A percentile compares a stretch with the other conserved stretches of the same genome.
Evolutionary conservation across 495 filamentous ascomycete genomes (phyloP).

Genomic region (Aspergillus hancockii): DNA sequence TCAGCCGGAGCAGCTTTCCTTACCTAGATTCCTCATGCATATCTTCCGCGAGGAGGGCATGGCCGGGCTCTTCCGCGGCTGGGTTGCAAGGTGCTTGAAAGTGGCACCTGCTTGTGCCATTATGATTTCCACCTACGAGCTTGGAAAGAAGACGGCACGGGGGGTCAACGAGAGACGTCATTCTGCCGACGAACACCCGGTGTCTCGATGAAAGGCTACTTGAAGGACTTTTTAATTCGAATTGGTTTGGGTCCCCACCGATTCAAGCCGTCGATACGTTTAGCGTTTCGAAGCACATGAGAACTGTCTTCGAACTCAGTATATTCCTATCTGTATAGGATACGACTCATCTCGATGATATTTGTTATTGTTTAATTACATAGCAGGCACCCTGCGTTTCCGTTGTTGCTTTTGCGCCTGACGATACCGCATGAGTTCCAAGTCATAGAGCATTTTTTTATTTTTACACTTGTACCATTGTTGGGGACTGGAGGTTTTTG

Average conservation of each 20-base stretch:
- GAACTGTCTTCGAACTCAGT: neutral
- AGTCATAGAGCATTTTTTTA: conserved; percentile 28
- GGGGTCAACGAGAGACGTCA: conserved; percentile 69
- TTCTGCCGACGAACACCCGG: conserved; percentile 19
- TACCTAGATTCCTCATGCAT: conserved; percentile 79
- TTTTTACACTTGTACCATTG: conserved; percentile 12
- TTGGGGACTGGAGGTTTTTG: neutral
- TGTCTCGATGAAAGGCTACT: conserved; percentile 1
- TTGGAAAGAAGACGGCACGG: conserved; percentile 86
- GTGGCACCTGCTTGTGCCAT: conserved; percentile 98
- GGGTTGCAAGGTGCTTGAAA: conserved; percentile 87
- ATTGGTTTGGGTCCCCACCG: neutral
- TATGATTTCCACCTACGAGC: conserved; percentile 97
- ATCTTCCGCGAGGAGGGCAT: conserved; percentile 85
- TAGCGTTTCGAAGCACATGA: neutral
- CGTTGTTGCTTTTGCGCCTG: conserved; percentile 8
- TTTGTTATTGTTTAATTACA: conserved; percentile 4
- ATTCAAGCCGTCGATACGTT: neutral
- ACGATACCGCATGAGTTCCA: conserved; percentile 27
- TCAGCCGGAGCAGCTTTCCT: conserved; percentile 68
- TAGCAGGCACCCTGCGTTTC: neutral
- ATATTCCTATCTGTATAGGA: neutral
- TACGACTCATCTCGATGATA: neutral
- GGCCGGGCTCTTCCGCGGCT: conserved; percentile 82
- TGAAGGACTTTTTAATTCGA: neutral